Conservation (phyloP, 2,329 filamentous ascomycete genomes). For the Botrytis hyacinthi region DNA sequence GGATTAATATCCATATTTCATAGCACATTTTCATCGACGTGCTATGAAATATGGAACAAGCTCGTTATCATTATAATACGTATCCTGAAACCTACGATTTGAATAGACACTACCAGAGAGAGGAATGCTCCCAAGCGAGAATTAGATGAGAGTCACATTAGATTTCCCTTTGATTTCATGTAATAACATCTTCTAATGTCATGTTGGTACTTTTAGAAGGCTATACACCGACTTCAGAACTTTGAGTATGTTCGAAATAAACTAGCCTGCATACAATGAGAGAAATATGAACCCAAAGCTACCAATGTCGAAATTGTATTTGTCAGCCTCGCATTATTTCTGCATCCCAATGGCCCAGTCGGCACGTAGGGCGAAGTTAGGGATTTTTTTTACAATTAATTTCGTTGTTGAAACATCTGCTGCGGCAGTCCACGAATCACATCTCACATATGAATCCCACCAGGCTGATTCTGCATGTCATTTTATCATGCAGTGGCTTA, state of each 20-base stretch:
- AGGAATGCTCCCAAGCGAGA: background rate
- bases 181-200: background rate
- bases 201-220: background rate
- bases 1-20: background rate
- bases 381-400: background rate
- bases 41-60: background rate
- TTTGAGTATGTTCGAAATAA: background rate
- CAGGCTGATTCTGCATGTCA: constrained; percentile 3
- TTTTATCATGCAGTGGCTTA: background rate
- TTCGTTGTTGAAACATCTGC: background rate
- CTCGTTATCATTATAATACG: background rate
- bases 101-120: background rate
- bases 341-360: background rate
- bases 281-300: background rate
- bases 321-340: background rate
- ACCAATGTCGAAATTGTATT: background rate
- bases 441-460: background rate
- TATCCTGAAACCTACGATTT: background rate
- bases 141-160: background rate
- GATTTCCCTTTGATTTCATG: background rate
- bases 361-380: background rate
- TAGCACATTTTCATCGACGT: background rate
- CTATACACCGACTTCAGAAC: background rate
- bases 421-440: constrained; percentile 1
- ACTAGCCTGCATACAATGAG: too few species aligned